Conservation (phyloP, 768 basidiomycete species). For the Tephrocybe rancida region DNA sequence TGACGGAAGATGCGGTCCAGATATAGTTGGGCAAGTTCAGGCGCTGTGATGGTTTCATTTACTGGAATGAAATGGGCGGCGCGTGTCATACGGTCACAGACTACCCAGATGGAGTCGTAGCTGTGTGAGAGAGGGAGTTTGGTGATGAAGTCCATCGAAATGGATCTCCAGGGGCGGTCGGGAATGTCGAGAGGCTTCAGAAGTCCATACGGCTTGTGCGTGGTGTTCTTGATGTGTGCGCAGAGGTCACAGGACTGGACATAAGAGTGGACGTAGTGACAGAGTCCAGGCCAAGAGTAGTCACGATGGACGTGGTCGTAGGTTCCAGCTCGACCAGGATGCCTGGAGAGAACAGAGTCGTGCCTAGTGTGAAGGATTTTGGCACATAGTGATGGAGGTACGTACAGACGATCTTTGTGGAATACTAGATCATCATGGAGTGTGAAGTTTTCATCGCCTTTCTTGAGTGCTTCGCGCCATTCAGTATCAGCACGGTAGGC, state of each 20-base stretch:
- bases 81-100: slow-evolving; percentile 43
- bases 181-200: slow-evolving; percentile 39
- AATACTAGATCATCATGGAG: slow-evolving; percentile 18
- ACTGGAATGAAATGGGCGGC: slow-evolving; percentile 43
- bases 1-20: slow-evolving; percentile 33
- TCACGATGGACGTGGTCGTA: slow-evolving; percentile 30
- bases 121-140: slow-evolving; percentile 39
- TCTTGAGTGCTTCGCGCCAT: slow-evolving; percentile 23
- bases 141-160: slow-evolving; percentile 45
- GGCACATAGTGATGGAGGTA: slow-evolving; percentile 4
- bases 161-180: slow-evolving; percentile 33
- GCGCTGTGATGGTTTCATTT: slow-evolving; percentile 26
- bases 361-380: slow-evolving; percentile 26
- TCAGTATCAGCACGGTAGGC: slow-evolving; percentile 21
- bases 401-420: background rate
- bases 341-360: slow-evolving; percentile 24
- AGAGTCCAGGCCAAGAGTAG: slow-evolving; percentile 42
- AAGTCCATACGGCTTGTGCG: slow-evolving; percentile 36
- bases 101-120: slow-evolving; percentile 36
- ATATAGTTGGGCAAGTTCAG: slow-evolving; percentile 35
- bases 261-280: slow-evolving; percentile 19
- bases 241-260: slow-evolving; percentile 38
- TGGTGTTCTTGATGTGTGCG: slow-evolving; percentile 29
- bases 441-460: slow-evolving; percentile 16
- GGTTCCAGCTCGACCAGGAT: slow-evolving; percentile 33